phyloP scores from a whole-genome alignment of 495 filamentous ascomycete genomes.

The Penicillium daleae region DNA sequence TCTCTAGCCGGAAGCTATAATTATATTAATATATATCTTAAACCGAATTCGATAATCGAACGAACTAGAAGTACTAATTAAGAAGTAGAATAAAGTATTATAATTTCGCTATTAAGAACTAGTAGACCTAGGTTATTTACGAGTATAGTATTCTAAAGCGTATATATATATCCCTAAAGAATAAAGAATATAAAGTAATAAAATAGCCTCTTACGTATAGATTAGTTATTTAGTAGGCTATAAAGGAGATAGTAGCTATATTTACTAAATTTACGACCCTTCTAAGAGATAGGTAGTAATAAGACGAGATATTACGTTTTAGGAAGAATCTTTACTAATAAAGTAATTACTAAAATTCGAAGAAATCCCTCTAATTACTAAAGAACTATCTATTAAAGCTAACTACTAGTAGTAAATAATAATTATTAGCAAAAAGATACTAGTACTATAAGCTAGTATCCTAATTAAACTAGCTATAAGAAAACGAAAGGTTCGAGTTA shows the following conservation, averaged over 20 bases:
- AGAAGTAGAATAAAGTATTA: not conserved
- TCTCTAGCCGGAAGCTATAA: not conserved
- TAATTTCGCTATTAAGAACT: not conserved
- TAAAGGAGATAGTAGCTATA: not conserved
- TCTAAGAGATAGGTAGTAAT: no score
- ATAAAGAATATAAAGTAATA: not conserved
- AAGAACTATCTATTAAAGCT: not conserved
- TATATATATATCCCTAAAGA: conserved; percentile 1
- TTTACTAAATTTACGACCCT: not conserved
- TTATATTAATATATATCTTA: not conserved
- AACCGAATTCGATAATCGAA: not conserved
- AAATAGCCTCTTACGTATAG: not conserved
- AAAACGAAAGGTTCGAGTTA: no score
- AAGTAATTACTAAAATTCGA: not conserved
- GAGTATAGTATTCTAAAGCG: not conserved
- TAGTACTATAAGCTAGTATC: no score
- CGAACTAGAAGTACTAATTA: not conserved
- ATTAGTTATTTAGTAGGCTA: not conserved
- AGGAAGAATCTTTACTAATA: not conserved
- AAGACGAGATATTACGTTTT: not conserved
- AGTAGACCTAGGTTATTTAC: not conserved
- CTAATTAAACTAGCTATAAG: no score
- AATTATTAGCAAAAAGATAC: not conserved
- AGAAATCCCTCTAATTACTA: not conserved
- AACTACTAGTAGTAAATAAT: not conserved